Base-by-base conservation (phyloP, 768 basidiomycete species). In the Neoboletus subvelutipes region DNA sequence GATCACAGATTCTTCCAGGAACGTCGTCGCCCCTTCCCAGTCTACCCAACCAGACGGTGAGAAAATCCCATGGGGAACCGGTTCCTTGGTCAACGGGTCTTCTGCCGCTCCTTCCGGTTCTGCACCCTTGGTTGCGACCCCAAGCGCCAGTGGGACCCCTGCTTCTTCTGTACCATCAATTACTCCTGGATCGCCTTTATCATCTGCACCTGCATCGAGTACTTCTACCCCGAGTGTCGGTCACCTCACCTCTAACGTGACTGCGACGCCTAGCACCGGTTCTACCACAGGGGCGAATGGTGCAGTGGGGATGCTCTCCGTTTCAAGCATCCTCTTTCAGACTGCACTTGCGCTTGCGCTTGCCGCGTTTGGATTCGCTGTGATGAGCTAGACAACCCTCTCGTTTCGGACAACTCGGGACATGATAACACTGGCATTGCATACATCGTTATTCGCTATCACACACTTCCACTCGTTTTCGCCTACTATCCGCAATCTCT, bases 11-110 rank as follows among this genome's bases (percentile, higher is more conserved):
- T 45, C 78, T 4, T 62, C 69, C 26, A 83, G 82, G 13, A 59
- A 71, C 9, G 74, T 78, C 50, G 77, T 77, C 3, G 64, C 83
- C 5, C 78, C 90, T 0, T 54, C 80, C 18, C 77, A 88, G 54
- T 36, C 74, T 12, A 80, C 71, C 1, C 85, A 91, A 62, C 82
- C 85, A 7, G 67, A 73, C 40, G 82, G 76, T 11, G 59, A 68
- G 26, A 34, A 59, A 1, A 84, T 91, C 43, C 77, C 83, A 1
- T 92, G 86, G 86, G 91, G 91, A 39, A 74, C 59, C 10, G 91
- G 90, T 41, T 64, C 73, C 8, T 81, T 93, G 52, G 61, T 64
- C 45, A 73, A 71, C 40, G 76, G 83, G 46, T 68, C 80, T 15
- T 68, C 81, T 12, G 69, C 73, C 10, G 54, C 58, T 36, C 54